Conservation (phyloP, 192 early-diverging fungal genomes). For the Coemansia furcata region DNA sequence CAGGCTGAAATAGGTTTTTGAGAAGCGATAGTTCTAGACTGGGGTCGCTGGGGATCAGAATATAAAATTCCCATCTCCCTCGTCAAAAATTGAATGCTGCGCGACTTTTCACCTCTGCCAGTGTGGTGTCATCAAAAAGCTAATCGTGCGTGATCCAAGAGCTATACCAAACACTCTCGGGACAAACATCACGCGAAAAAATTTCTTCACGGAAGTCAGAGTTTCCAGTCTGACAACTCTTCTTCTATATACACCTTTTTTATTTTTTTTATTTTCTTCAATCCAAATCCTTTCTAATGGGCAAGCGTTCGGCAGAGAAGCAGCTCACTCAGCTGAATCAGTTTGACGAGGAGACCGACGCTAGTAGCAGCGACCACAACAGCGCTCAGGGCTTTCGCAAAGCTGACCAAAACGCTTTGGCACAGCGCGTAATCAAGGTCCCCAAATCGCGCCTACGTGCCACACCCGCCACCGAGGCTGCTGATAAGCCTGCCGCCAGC, state of each 20-base stretch:
- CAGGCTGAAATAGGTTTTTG: neutral
- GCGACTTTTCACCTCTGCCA: neutral
- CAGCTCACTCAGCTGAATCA: constrained; percentile 55
- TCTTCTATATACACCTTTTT: neutral
- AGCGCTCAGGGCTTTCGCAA: constrained; percentile 15
- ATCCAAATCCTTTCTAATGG: constrained; percentile 22
- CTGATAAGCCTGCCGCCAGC: constrained; percentile 2
- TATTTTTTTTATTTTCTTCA: neutral
- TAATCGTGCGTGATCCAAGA: neutral
- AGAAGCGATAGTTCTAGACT: neutral
- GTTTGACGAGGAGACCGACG: constrained; percentile 37
- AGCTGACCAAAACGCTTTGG: constrained; percentile 21
- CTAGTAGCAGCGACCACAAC: constrained; percentile 1
- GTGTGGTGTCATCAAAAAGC: neutral
- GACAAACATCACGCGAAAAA: neutral
- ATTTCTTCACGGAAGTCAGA: neutral
- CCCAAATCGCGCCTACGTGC: constrained; percentile 47
- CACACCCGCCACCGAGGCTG: neutral
- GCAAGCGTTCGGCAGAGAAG: constrained; percentile 48
- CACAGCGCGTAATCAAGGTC: constrained; percentile 42
- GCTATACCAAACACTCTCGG: neutral
- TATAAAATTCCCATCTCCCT: neutral
- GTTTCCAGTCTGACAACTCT: neutral
- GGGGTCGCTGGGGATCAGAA: neutral
- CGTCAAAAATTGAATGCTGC: neutral